Evolutionary conservation across 2,329 filamentous ascomycete species (phyloP).

Genomic region (Sporothrix mexicana): DNA sequence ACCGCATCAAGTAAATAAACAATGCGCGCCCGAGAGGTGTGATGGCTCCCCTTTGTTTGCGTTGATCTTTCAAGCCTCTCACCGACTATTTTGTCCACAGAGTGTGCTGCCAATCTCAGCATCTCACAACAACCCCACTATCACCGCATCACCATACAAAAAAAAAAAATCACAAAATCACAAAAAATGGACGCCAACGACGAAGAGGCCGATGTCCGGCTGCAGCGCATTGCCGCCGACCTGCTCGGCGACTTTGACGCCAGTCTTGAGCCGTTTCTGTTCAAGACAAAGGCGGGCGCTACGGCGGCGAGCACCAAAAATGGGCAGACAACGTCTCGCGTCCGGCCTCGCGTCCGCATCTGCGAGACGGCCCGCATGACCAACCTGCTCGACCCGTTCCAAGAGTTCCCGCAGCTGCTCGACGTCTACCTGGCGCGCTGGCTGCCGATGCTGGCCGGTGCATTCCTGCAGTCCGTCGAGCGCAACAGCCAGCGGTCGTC

Average conservation of each 20-base stretch:
- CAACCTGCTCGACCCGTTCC: constrained; percentile 78
- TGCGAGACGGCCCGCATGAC: constrained; percentile 40
- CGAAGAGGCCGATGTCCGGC: constrained; percentile 67
- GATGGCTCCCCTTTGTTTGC: not conserved
- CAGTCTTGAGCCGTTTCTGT: constrained; percentile 58
- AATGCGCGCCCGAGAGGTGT: not conserved
- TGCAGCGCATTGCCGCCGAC: constrained; percentile 65
- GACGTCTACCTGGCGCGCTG: constrained; percentile 81
- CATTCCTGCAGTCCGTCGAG: constrained; percentile 66
- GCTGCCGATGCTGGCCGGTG: constrained; percentile 74
- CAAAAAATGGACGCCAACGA: constrained; percentile 64
- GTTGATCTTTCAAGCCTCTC: not conserved
- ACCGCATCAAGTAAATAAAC: not conserved
- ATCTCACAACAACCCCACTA: too few species aligned
- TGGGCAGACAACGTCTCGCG: not conserved
- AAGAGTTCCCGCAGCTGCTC: constrained; percentile 92
- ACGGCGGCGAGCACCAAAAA: not conserved
- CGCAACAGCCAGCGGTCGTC: constrained; percentile 24
- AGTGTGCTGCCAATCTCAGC: too few species aligned
- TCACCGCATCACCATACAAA: not conserved
- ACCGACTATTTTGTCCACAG: not conserved
- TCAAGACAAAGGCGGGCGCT: constrained; percentile 50
- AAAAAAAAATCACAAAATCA: not conserved
- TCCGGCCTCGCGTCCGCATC: constrained; percentile 31
- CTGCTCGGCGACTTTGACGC: constrained; percentile 64